Percentiles rank a stretch among this genome's conserved stretches.
phyloP scores from a whole-genome alignment of 2,329 filamentous ascomycete species.

The Aureobasidium sp. region DNA sequence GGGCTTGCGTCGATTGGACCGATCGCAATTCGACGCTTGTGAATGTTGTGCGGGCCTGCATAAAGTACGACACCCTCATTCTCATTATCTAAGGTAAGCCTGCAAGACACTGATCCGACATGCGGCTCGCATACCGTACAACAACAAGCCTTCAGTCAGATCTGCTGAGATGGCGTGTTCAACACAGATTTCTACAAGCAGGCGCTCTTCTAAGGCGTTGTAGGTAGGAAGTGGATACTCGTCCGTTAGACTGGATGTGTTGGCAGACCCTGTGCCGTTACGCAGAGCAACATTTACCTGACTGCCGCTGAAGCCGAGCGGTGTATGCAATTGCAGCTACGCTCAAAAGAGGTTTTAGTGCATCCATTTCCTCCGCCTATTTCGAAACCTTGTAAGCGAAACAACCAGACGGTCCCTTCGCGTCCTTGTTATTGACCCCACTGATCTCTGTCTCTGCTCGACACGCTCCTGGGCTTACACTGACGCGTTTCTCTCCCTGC shows the following conservation, averaged over 20 bases:
- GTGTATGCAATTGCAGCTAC: background rate
- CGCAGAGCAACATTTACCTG: slow-evolving; percentile 4
- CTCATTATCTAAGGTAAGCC: background rate
- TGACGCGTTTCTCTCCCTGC: slow-evolving; percentile 5
- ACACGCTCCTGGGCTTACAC: background rate
- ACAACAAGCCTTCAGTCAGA: background rate
- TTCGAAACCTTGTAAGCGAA: slow-evolving; percentile 12
- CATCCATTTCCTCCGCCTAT: background rate
- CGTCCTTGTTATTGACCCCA: background rate
- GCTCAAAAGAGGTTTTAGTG: slow-evolving; percentile 1
- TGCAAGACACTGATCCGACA: slow-evolving; percentile 6
- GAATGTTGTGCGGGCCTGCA: slow-evolving; percentile 8
- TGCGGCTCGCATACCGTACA: slow-evolving; percentile 1
- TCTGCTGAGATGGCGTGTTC: slow-evolving; percentile 6
- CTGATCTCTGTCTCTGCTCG: background rate
- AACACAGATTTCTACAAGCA: background rate
- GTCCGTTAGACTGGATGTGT: background rate
- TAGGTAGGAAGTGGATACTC: background rate
- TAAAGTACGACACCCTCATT: slow-evolving; percentile 4
- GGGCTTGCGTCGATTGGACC: background rate
- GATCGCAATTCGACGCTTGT: background rate
- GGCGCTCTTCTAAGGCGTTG: background rate
- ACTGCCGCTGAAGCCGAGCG: background rate
- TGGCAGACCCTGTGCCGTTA: background rate
- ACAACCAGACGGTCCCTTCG: background rate